phyloP scores from a whole-genome alignment of 768 basidiomycete genomes.

The Lactarius akahatsu region DNA sequence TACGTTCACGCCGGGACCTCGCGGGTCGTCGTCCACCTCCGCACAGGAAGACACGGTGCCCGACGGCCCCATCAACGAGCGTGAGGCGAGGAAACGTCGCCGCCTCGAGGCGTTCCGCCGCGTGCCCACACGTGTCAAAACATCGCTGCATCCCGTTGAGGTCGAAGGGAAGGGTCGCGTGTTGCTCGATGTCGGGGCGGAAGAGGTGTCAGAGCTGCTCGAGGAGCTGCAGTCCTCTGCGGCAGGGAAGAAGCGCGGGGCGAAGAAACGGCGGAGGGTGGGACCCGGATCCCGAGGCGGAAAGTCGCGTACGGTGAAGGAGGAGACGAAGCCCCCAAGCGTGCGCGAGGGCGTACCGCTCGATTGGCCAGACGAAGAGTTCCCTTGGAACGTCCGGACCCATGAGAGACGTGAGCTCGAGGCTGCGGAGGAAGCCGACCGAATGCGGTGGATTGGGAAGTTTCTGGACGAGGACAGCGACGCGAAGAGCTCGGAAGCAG shows the following conservation, averaged over 20 bases:
- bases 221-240: constrained; percentile 27
- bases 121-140: constrained; percentile 28
- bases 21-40: constrained; percentile 34
- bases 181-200: constrained; percentile 55
- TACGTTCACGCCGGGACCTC: constrained; percentile 45
- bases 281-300: constrained; percentile 30
- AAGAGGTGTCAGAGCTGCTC: constrained; percentile 38
- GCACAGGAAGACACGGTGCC: constrained; percentile 33
- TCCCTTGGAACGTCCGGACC: constrained; percentile 72
- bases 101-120: constrained; percentile 66
- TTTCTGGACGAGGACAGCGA: constrained; percentile 77
- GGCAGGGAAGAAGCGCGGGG: constrained; percentile 40
- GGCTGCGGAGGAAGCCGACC: constrained; percentile 57
- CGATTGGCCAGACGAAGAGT: constrained; percentile 77
- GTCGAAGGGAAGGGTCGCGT: constrained; percentile 71
- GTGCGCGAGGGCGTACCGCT: constrained; percentile 39
- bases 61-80: constrained; percentile 41
- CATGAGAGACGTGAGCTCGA: constrained; percentile 52
- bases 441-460: constrained; percentile 62
- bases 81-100: constrained; percentile 63
- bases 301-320: constrained; percentile 9
- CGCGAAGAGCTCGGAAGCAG: constrained; percentile 41
- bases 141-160: constrained; percentile 59
- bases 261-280: constrained; percentile 52
- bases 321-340: constrained; percentile 8